phyloP scores from a whole-genome alignment of 768 basidiomycete genomes.

The Melanogaster broomeanus region DNA sequence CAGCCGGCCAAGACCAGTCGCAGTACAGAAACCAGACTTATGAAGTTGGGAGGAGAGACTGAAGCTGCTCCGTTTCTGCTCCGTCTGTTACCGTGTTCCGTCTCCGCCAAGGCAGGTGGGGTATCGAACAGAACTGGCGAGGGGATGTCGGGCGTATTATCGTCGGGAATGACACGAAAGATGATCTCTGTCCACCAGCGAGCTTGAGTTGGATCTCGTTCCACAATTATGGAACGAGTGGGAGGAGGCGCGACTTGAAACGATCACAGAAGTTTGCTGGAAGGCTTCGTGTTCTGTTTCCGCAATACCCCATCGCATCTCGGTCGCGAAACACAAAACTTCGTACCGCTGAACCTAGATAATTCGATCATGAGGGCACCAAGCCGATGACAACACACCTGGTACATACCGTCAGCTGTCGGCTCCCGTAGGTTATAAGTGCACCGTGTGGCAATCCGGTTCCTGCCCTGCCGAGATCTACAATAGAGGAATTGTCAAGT shows the following conservation, averaged over 20 bases:
- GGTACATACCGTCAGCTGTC: conserved; percentile 24
- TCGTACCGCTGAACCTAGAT: conserved; percentile 27
- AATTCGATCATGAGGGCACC: not conserved
- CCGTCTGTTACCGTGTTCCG: not conserved
- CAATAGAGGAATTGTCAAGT: not conserved
- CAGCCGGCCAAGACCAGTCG: not conserved
- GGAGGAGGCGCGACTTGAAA: conserved; percentile 10
- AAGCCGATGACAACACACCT: not conserved
- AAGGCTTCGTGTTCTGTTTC: not conserved
- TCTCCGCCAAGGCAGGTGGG: not conserved
- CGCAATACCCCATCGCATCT: conserved; percentile 25
- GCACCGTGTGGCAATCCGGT: conserved; percentile 27
- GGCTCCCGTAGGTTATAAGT: conserved; percentile 19
- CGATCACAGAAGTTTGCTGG: conserved; percentile 21
- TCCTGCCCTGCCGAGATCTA: conserved; percentile 28
- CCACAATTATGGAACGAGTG: not conserved
- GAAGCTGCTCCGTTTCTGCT: conserved; percentile 1
- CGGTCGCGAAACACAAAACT: conserved; percentile 28
- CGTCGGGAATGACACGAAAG: conserved; percentile 16
- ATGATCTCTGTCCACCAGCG: conserved; percentile 17
- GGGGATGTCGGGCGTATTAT: not conserved
- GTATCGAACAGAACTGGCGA: not conserved
- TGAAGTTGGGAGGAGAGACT: not conserved
- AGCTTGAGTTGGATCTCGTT: not conserved
- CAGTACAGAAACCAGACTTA: conserved; percentile 7